These are phyloP conservation scores for Ambrosiella cleistominuta DNA, from an alignment of 2,329 filamentous ascomycete species.

Conservation along the genomic window DNA sequence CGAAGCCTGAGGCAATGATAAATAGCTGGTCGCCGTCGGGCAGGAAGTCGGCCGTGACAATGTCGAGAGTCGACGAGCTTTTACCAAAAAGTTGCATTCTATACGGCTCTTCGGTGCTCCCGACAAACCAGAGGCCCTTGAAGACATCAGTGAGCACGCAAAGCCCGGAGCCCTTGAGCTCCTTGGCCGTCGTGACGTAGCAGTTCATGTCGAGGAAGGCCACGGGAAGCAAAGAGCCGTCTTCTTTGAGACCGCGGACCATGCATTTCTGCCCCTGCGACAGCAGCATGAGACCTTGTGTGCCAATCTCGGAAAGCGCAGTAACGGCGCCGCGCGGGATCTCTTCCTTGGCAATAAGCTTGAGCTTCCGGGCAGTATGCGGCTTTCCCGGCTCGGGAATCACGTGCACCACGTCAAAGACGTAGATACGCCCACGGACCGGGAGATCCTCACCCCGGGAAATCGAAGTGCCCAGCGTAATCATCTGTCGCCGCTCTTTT, in stretches of 20 bases:
- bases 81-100: constrained; percentile 89
- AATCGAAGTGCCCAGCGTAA: constrained; percentile 72
- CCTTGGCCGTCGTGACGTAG: constrained; percentile 73
- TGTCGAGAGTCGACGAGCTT: constrained; percentile 58
- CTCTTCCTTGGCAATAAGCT: constrained; percentile 74
- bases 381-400: constrained; percentile 74
- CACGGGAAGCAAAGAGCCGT: constrained; percentile 78
- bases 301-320: constrained; percentile 66
- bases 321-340: constrained; percentile 85
- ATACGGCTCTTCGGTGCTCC: constrained; percentile 93
- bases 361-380: constrained; percentile 71
- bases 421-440: constrained; percentile 67
- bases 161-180: constrained; percentile 66
- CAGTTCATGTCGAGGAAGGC: constrained; percentile 97
- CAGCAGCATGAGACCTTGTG: constrained; percentile 72
- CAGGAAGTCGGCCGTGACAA: constrained; percentile 70
- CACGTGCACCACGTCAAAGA: constrained; percentile 82
- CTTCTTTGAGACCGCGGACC: constrained; percentile 89
- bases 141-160: constrained; percentile 77
- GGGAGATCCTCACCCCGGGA: constrained; percentile 82
- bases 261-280: constrained; percentile 96
- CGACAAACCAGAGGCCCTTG: constrained; percentile 90
- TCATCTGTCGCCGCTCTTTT: constrained; percentile 64
- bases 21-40: constrained; percentile 70
- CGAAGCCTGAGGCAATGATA: constrained; percentile 66